Conservation (phyloP, 2,329 filamentous ascomycete species). For the Penicillium sp. region DNA sequence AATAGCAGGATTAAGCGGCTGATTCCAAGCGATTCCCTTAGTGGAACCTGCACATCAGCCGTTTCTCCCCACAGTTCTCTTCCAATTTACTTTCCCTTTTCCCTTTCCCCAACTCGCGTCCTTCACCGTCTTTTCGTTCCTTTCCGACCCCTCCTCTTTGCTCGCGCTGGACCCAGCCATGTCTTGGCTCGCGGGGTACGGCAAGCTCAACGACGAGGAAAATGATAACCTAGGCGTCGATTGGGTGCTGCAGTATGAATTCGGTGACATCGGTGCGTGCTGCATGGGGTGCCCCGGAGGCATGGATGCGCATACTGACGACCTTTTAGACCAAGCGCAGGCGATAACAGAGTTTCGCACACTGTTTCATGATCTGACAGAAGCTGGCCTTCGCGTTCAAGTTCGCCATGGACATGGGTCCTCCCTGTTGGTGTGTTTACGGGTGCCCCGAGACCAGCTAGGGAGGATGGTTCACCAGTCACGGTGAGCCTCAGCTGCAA, state of each 20-base stretch:
- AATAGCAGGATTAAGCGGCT: background rate
- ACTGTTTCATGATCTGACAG: constrained; percentile 71
- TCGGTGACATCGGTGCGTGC: constrained; percentile 62
- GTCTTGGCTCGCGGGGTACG: constrained; percentile 27
- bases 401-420: constrained; percentile 75
- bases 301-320: constrained; percentile 12
- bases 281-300: background rate
- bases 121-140: constrained; percentile 6
- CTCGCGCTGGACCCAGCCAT: constrained; percentile 11
- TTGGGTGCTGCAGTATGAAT: constrained; percentile 80
- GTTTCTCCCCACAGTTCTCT: constrained; percentile 5
- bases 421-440: constrained; percentile 79
- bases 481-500: constrained; percentile 48
- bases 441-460: constrained; percentile 74
- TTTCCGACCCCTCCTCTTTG: background rate
- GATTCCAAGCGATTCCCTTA: background rate
- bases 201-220: constrained; percentile 21
- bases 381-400: constrained; percentile 81
- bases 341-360: constrained; percentile 75
- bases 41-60: constrained; percentile 1
- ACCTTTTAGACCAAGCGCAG: constrained; percentile 59
- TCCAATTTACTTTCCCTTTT: constrained; percentile 7
- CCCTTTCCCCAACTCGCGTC: background rate
- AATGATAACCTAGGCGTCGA: constrained; percentile 70
- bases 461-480: constrained; percentile 80